These are phyloP conservation scores for Epichloe coenophiala DNA, from an alignment of 2,329 filamentous ascomycete genomes.

Conservation along the genomic window DNA sequence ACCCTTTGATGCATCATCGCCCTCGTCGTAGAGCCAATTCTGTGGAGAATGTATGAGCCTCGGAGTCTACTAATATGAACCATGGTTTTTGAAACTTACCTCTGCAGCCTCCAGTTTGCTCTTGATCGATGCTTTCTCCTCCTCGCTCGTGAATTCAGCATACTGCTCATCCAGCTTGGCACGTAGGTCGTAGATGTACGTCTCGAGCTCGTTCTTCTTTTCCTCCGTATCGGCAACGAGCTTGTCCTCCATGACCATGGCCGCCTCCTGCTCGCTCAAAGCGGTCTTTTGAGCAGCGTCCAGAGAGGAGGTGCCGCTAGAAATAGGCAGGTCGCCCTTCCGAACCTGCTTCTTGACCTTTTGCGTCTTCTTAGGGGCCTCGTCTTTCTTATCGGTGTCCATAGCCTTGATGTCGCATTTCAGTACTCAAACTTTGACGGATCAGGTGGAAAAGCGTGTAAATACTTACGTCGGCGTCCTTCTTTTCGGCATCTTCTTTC, in stretches of 20 bases:
- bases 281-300: constrained; percentile 53
- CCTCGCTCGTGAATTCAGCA: constrained; percentile 74
- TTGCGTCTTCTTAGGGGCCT: constrained; percentile 72
- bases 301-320: constrained; percentile 68
- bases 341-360: constrained; percentile 99
- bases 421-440: not conserved
- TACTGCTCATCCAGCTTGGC: constrained; percentile 92
- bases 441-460: not conserved
- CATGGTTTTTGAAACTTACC: constrained; percentile 42
- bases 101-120: constrained; percentile 72
- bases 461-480: constrained; percentile 60
- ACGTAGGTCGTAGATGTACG: constrained; percentile 91
- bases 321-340: constrained; percentile 87
- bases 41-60: constrained; percentile 24
- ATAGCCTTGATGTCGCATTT: constrained; percentile 45
- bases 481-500: constrained; percentile 54
- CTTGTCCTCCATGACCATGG: constrained; percentile 98
- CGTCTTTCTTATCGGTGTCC: constrained; percentile 65
- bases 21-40: constrained; percentile 98
- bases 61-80: not conserved
- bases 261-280: constrained; percentile 67
- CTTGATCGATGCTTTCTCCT: constrained; percentile 80
- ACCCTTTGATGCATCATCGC: constrained; percentile 86
- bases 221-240: constrained; percentile 95
- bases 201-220: constrained; percentile 99